A percentile compares a stretch with the other conserved stretches of the same genome.
Conservation (phyloP, 2,329 filamentous ascomycete genomes). For the Pyrenophora teres region DNA sequence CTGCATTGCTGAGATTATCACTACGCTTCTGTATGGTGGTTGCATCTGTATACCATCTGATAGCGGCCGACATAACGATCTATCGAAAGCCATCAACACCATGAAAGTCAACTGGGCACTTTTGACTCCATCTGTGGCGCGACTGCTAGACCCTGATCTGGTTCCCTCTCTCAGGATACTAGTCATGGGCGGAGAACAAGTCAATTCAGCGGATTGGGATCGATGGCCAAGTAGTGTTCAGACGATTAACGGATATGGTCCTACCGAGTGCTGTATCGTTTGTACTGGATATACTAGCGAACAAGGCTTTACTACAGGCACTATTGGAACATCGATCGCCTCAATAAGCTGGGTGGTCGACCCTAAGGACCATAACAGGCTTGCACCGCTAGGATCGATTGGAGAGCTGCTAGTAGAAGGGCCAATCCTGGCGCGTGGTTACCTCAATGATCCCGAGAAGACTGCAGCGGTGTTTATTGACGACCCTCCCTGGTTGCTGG, state of each 20-base stretch:
- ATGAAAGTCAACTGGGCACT: neutral
- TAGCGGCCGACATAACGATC: constrained; percentile 3
- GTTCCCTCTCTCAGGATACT: constrained; percentile 57
- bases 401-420: constrained; percentile 62
- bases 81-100: constrained; percentile 53
- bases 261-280: constrained; percentile 9
- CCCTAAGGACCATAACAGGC: constrained; percentile 16
- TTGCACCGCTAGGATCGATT: constrained; percentile 17
- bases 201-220: constrained; percentile 5
- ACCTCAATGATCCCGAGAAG: constrained; percentile 17
- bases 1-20: constrained; percentile 40
- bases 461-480: constrained; percentile 35
- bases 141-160: neutral
- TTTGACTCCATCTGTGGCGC: constrained; percentile 22
- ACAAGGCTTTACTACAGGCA: neutral
- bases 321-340: constrained; percentile 8
- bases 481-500: constrained; percentile 8
- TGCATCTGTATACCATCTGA: neutral
- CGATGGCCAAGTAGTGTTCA: constrained; percentile 3
- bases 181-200: neutral
- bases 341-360: constrained; percentile 45
- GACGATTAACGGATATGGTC: constrained; percentile 23
- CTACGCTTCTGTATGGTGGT: neutral
- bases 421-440: constrained; percentile 46
- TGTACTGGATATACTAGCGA: neutral